Conservation (phyloP, 768 basidiomycete species). For the Amanita phalloides region DNA sequence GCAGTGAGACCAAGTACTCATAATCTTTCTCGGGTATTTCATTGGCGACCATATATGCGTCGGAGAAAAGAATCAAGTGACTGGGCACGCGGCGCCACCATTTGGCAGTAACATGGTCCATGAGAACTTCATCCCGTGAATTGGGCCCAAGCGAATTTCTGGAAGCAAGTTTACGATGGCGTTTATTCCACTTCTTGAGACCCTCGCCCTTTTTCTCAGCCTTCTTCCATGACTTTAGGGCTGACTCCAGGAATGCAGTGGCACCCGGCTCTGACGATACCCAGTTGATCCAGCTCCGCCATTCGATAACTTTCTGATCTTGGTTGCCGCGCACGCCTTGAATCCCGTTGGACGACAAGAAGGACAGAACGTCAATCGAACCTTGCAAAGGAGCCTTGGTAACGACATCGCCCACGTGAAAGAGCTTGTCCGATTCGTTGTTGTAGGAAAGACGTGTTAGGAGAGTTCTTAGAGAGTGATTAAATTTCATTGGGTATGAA, state of each 20-base stretch:
- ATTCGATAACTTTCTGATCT: slow-evolving; percentile 85
- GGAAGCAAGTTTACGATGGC: slow-evolving; percentile 17
- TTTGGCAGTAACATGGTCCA: slow-evolving; percentile 13
- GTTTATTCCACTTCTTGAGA: slow-evolving; percentile 29
- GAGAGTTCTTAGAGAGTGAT: slow-evolving; percentile 36
- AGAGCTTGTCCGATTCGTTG: slow-evolving; percentile 49
- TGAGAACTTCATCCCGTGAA: slow-evolving; percentile 3
- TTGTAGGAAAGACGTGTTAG: slow-evolving; percentile 53
- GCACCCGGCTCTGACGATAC: slow-evolving; percentile 38
- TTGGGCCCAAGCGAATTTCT: not conserved
- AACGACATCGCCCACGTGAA: slow-evolving; percentile 80
- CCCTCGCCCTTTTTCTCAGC: slow-evolving; percentile 21
- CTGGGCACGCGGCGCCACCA: slow-evolving; percentile 48
- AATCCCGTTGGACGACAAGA: slow-evolving; percentile 51
- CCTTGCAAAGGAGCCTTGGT: slow-evolving; percentile 53
- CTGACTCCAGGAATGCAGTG: slow-evolving; percentile 40
- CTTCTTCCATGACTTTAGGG: slow-evolving; percentile 34
- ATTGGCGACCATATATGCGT: slow-evolving; percentile 70
- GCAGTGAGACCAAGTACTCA: slow-evolving; percentile 65
- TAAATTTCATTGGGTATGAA: not conserved
- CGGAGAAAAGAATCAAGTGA: slow-evolving; percentile 65
- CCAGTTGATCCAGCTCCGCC: slow-evolving; percentile 84
- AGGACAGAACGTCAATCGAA: slow-evolving; percentile 55
- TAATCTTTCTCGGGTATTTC: slow-evolving; percentile 53
- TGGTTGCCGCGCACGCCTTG: slow-evolving; percentile 90